These are phyloP conservation scores for Gloeopeniophorella convolvens DNA, from an alignment of 768 basidiomycete genomes.

Conservation along the genomic window DNA sequence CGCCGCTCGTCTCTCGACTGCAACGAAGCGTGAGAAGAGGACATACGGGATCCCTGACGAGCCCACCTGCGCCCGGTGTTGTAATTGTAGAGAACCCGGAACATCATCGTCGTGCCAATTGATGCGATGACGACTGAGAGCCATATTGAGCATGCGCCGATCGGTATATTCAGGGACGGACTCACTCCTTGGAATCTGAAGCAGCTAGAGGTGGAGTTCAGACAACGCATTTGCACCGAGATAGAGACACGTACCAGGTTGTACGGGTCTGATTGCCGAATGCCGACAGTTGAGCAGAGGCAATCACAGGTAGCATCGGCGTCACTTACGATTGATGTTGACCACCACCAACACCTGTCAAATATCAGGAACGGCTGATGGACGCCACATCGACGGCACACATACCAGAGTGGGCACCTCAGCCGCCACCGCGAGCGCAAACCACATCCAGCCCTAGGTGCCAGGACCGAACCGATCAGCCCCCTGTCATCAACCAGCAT, in stretches of 20 bases:
- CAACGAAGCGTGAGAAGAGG: not conserved
- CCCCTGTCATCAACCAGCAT: too few relatives aligned
- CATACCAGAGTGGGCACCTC: slow-evolving; percentile 12
- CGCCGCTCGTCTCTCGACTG: not conserved
- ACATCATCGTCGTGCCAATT: slow-evolving; percentile 3
- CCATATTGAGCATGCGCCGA: too few relatives aligned
- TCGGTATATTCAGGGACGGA: not conserved
- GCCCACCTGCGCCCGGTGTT: not conserved
- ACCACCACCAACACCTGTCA: not conserved
- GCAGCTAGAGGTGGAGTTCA: not conserved
- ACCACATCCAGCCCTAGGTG: slow-evolving; percentile 12
- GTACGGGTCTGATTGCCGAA: too few relatives aligned
- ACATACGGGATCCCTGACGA: too few relatives aligned
- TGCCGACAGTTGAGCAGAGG: not conserved
- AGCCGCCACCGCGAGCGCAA: slow-evolving; percentile 5
- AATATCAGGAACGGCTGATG: not conserved
- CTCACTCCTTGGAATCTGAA: slow-evolving; percentile 12
- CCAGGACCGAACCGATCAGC: not conserved
- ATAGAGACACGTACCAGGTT: slow-evolving; percentile 1
- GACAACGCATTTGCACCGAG: not conserved
- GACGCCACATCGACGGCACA: not conserved
- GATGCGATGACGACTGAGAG: slow-evolving; percentile 10
- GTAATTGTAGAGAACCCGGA: not conserved
- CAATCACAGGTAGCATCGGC: not conserved
- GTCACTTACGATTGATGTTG: slow-evolving; percentile 1